These are phyloP conservation scores for Guadua angustifolia DNA, from an alignment of 176 grass and related monocot genomes.

Conservation along the genomic window DNA sequence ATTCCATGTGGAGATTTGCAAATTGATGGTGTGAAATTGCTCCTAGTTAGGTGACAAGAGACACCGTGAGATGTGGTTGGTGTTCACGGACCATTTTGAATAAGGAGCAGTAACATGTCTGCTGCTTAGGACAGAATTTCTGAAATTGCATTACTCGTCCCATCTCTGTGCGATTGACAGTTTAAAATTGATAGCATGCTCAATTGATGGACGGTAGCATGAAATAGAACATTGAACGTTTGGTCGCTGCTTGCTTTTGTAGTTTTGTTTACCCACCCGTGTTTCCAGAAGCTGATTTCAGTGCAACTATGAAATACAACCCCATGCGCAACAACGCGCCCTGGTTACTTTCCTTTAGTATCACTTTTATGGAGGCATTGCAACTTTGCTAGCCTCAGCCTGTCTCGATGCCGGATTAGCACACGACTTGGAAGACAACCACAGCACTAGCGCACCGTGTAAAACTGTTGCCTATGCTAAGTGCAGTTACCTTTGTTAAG, in stretches of 20 bases:
- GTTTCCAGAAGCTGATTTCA: background rate
- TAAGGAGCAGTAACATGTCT: slow-evolving; percentile 28
- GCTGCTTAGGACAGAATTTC: background rate
- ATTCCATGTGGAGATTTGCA: background rate
- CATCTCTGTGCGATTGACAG: background rate
- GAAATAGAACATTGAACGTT: too few species aligned
- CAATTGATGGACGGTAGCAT: background rate
- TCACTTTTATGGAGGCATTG: too few species aligned
- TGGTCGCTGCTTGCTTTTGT: background rate
- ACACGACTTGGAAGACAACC: background rate
- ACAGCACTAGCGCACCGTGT: background rate
- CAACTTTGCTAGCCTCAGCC: too few species aligned
- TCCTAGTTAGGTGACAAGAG: background rate
- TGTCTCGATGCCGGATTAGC: background rate
- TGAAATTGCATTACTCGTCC: background rate
- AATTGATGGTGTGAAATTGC: background rate
- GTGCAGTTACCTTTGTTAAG: background rate
- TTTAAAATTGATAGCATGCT: background rate
- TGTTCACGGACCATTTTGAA: slow-evolving; percentile 10
- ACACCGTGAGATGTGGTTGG: background rate
- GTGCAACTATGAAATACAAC: background rate
- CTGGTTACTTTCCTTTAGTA: too few species aligned
- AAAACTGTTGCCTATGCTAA: background rate
- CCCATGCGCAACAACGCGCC: background rate
- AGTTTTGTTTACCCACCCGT: background rate